Conservation (phyloP, 805 yeast species). For the Lipomyces chichibuensis region DNA sequence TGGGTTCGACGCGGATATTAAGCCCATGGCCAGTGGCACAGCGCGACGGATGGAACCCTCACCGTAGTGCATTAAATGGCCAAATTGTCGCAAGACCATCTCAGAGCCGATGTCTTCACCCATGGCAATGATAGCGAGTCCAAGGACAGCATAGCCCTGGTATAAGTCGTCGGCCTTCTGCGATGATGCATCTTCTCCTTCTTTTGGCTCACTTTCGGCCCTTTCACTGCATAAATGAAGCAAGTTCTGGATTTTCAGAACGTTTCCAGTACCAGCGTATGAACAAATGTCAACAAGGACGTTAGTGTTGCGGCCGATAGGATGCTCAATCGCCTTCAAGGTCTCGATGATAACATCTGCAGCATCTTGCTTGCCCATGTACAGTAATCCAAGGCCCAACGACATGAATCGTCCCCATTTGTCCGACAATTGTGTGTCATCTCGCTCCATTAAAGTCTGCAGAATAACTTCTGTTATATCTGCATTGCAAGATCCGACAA, state of each 20-base stretch:
- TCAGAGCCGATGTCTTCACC: constrained; percentile 98
- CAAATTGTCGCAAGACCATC: constrained; percentile 95
- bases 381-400: constrained; percentile 85
- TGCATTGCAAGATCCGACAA: constrained; percentile 94
- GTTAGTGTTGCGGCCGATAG: constrained; percentile 84
- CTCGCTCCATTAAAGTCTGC: constrained; percentile 87
- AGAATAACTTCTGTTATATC: constrained; percentile 90
- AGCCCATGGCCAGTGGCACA: constrained; percentile 98
- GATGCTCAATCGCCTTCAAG: constrained; percentile 92
- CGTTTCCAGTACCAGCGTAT: constrained; percentile 97
- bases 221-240: constrained; percentile 70
- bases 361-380: constrained; percentile 89
- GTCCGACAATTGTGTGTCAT: constrained; percentile 70
- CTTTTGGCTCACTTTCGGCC: constrained; percentile 44
- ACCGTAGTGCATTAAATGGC: constrained; percentile 97
- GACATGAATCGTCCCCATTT: constrained; percentile 91
- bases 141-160: constrained; percentile 90
- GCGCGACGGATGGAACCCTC: constrained; percentile 87
- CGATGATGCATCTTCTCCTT: constrained; percentile 43
- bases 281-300: constrained; percentile 91
- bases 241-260: constrained; percentile 86
- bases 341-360: constrained; percentile 90
- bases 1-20: constrained; percentile 89
- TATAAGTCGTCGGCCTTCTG: constrained; percentile 57
- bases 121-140: constrained; percentile 91